phyloP scores from a whole-genome alignment of 257 asterid species.

The Cruciata laevipes region DNA sequence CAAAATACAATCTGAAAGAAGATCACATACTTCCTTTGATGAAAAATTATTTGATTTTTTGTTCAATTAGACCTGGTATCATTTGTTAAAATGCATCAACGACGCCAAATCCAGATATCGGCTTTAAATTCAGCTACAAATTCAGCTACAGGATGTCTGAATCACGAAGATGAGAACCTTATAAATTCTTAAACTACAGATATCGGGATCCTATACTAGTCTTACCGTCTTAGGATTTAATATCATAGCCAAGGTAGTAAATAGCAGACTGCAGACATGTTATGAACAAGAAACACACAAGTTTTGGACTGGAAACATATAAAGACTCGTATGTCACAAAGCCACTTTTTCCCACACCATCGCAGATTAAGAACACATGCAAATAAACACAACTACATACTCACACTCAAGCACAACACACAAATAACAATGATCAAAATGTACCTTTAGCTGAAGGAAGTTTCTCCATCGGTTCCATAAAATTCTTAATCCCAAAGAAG shows the following conservation, averaged over 20 bases:
- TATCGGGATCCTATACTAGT: not conserved
- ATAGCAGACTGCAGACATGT: not conserved
- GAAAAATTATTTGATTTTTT: too few species aligned
- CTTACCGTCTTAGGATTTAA: not conserved
- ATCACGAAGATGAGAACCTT: not conserved
- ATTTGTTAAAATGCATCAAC: too few species aligned
- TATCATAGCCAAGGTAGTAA: not conserved
- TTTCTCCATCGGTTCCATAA: constrained; percentile 24
- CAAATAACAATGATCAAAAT: not conserved
- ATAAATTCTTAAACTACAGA: not conserved
- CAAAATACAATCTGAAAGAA: too few species aligned
- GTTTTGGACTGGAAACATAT: not conserved
- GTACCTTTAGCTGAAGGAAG: constrained; percentile 55
- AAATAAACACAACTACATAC: too few species aligned
- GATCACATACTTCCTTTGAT: too few species aligned
- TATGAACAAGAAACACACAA: not conserved
- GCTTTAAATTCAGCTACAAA: too few species aligned
- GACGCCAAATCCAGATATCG: not conserved
- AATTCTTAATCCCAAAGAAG: constrained; percentile 64
- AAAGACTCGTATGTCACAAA: not conserved
- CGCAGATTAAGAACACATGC: too few species aligned
- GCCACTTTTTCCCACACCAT: not conserved
- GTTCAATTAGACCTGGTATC: too few species aligned
- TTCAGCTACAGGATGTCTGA: not conserved
- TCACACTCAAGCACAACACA: not conserved